Evolutionary conservation across 2,329 filamentous ascomycete species (phyloP), one percentile per base, ranked within the genome.

Genomic region (Decorospora gaudefroyi): DNA sequence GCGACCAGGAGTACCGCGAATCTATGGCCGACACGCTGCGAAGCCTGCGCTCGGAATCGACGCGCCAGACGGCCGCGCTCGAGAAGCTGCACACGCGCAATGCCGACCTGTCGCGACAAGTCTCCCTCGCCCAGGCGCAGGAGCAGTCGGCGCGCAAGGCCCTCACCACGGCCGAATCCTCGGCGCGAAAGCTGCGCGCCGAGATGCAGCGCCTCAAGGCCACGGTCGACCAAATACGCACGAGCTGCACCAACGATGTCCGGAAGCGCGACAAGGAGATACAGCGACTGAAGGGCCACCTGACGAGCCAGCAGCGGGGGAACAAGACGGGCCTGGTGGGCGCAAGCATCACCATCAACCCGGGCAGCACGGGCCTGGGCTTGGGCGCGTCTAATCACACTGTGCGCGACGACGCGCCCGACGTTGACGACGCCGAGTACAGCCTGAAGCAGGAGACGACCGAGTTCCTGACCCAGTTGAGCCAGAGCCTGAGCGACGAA

Each of bases 181-280:
- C 83, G 1, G 82, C 87, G 23, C 83, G 87, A 52, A 81, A 81
- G n/a, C 74, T 96, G 44, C 90, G 90, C 60, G 91, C 96, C 21
- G 90, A 97, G 64, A 80, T 91, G 53, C 78, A 82, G 16, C 84
- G 87, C 36, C 83, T 92, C 69, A 95, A 92, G 68, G 79, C 83
- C 0, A 81, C 88, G 2, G 83, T 96, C 2, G 81, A 86, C 19
- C 92, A 97, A 70, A 87, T 93, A 2, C 84, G 92, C 49, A 83
- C 87, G 5, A 85, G 91, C 53, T 97, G 91, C 70, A 86, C 90
- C 35, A 95, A 90, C 55, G 93, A 99, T 64, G 82, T 96, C 31
- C 85, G 92, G 49, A 92, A 95, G 64, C 84, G 92, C 28, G 93
- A 99, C 65, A 78, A 90, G 30, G 88, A 96, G 70, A 86, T 97